Base-by-base conservation (phyloP, 371 early-diverging fungal genomes). In the Gilbertella persicaria region DNA sequence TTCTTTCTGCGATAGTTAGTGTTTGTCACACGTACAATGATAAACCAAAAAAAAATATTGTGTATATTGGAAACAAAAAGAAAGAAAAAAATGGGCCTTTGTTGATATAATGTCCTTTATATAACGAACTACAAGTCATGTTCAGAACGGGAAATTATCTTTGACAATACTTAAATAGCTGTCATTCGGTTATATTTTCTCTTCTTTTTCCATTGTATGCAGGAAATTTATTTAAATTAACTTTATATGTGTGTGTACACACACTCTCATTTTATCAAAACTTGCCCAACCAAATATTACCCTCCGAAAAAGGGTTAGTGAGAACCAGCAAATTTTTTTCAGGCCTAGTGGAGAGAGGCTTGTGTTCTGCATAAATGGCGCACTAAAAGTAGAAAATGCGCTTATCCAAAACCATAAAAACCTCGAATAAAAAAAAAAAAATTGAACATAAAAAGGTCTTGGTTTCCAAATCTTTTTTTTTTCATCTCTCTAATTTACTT, bases 81-180 rank as follows among this genome's bases (percentile, higher is more conserved):
- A 48, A 23, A 29, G 19, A 30, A 40, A 46, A 46, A 21, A 23
- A 30, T 20, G 16, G n/a, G 13, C 26, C 21, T 43, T 35, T 26
- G 43, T 49, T 30, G 30, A 49, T 48, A 55, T 41, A 52, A 57
- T 33, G 41, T 35, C 16, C 26, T 46, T 46, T 44, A 28, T n/a
- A n/a, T n/a, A n/a, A n/a, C n/a, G n/a, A n/a, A 19, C 26, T 43
- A n/a, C 58, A 62, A 57, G 63, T 62, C 42, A 46, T 49, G 46
- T 57, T 62, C 63, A 37, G 57, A 62, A 62, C 63, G 58, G 53
- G 53, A 58, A 52, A 57, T 50, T 62, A 53, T 37, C 33, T 37
- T 26, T 36, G 37, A 38, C 39, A 9, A 38, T 36, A 58, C 46
- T 58, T 57, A 57, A 50, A 57, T 28, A 28, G 28, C 28, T 28